Evolutionary conservation across 2,329 filamentous ascomycete species (phyloP), one percentile per base, ranked within the genome.

Genomic region (Scolecobasidium constrictum): DNA sequence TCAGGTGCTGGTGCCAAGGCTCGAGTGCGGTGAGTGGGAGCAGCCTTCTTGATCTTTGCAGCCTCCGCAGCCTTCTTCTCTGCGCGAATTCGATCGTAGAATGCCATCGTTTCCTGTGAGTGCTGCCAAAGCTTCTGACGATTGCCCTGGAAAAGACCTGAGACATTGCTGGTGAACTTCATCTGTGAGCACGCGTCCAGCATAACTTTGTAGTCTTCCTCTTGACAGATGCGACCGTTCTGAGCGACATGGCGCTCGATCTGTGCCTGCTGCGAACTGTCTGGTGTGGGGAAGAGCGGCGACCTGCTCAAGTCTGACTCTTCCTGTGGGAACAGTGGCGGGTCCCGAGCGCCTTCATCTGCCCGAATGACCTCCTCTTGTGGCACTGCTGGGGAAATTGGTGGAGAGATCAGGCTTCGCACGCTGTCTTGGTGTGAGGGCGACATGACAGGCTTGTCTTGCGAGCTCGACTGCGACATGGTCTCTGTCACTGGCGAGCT

Each of bases 331-430:
- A 46, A 46, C 7, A 45, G 23, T n/a, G 21, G 33, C 5, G 44
- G 44, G 20, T 44, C 41, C 22, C 18, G 28, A 22, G 17, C 15
- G 23, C 31, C 39, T 11, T 52, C 52, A 33, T 54, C 54, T 5
- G 46, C 40, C 39, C 47, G 49, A 34, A 58, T 53, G 47, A 58
- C 55, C 49, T 58, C 57, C 47, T 61, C 60, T 50, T 62, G 60
- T 7, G 7, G 17, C 9, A 36, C 17, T 11, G n/a, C 59, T 13
- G 60, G 60, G 37, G 60, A 63, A 40, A 64, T 62, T 49, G 60
- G 61, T 35, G 61, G 61, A 38, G 61, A 64, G 20, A 35, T 15
- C 20, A 41, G 57, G 16, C 17, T 18, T 53, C 35, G 23, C 9
- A 59, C 31, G 55, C 52, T 11, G 12, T 18, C 17, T 41, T 22